Evolutionary conservation across 371 early-diverging fungal genomes (phyloP).

Genomic region (Saksenaea oblongispora): DNA sequence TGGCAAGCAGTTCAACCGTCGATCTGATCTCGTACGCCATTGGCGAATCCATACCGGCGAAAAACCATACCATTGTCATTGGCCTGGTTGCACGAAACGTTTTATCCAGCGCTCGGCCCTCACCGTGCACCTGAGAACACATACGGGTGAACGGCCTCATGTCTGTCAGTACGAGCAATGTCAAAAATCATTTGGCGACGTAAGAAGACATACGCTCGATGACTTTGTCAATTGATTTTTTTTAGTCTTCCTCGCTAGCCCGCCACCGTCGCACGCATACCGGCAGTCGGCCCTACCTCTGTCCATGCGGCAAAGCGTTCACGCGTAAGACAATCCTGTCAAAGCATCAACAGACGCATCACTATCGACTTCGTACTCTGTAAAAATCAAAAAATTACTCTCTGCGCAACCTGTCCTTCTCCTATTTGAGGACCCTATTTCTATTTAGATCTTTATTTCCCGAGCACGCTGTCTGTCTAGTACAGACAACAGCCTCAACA

Average conservation of each 20-base stretch:
- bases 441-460: background rate
- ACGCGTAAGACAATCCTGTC: conserved; percentile 18
- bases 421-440: background rate
- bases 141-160: conserved; percentile 82
- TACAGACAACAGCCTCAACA: background rate
- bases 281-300: conserved; percentile 24
- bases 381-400: background rate
- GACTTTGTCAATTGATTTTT: no score
- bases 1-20: conserved; percentile 15
- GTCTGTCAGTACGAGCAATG: conserved; percentile 65
- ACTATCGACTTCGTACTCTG: background rate
- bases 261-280: conserved; percentile 33
- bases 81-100: conserved; percentile 41
- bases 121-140: conserved; percentile 78
- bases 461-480: background rate
- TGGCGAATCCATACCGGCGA: conserved; percentile 21
- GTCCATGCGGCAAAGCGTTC: conserved; percentile 19
- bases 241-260: conserved; percentile 24
- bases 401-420: background rate
- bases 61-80: conserved; percentile 16
- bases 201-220: conserved; percentile 1
- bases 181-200: conserved; percentile 54
- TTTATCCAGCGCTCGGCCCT: conserved; percentile 82
- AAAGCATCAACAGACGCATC: conserved; percentile 13
- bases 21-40: conserved; percentile 23